A percentile compares a stretch with the other conserved stretches of the same genome.
These are phyloP conservation scores for Xylaria hypoxylon DNA, from an alignment of 2,329 filamentous ascomycete species.

Conservation along the genomic window DNA sequence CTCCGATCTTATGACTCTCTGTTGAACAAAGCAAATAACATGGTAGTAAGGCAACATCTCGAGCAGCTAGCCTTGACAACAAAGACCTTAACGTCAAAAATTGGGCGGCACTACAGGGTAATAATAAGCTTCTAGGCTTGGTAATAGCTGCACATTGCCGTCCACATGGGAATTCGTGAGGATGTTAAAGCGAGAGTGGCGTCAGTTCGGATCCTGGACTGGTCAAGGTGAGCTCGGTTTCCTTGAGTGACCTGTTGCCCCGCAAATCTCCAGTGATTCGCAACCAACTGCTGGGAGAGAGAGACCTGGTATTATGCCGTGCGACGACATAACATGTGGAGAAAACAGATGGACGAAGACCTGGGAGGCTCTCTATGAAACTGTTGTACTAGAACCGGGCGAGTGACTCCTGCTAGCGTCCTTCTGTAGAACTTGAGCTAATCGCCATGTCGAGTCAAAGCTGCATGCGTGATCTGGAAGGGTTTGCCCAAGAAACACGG, in stretches of 20 bases:
- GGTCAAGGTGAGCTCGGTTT: conserved; percentile 44
- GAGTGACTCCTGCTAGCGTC: conserved; percentile 43
- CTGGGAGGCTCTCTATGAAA: conserved; percentile 44
- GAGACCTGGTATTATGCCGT: conserved; percentile 46
- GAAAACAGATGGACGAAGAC: conserved; percentile 48
- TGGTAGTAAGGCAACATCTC: background rate
- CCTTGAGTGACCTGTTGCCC: conserved; percentile 43
- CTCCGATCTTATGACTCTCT: conserved; percentile 11
- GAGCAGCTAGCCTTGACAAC: conserved; percentile 1
- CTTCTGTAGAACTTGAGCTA: conserved; percentile 44
- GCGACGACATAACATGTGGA: conserved; percentile 46
- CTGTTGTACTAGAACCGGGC: conserved; percentile 49
- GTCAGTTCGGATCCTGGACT: conserved; percentile 43
- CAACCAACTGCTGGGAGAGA: conserved; percentile 44
- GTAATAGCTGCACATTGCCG: conserved; percentile 47
- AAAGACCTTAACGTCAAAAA: conserved; percentile 4
- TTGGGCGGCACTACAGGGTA: conserved; percentile 31
- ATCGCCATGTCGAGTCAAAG: conserved; percentile 44
- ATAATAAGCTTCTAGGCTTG: conserved; percentile 38
- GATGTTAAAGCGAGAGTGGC: conserved; percentile 40
- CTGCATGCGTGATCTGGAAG: conserved; percentile 46
- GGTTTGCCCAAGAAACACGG: conserved; percentile 43
- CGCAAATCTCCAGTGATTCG: conserved; percentile 45
- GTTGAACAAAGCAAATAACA: conserved; percentile 17
- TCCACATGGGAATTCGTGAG: conserved; percentile 42